Percentiles rank a stretch among this genome's conserved stretches.
phyloP scores from a whole-genome alignment of 441 rosid genomes.

The Lepidium campestre region DNA sequence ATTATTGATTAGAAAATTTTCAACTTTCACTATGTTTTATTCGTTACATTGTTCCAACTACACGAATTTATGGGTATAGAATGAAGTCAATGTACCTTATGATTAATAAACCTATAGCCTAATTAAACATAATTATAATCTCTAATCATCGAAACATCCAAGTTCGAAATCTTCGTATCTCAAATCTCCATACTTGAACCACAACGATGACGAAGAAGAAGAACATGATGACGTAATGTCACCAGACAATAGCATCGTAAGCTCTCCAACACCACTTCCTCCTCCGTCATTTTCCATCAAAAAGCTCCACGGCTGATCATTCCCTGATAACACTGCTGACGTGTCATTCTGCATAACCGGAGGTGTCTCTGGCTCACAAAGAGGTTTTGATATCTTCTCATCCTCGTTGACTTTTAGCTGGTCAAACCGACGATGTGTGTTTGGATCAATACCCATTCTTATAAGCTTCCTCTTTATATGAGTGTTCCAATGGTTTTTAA shows the following conservation, averaged over 20 bases:
- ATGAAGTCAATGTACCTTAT: constrained; percentile 5
- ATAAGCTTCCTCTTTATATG: constrained; percentile 71
- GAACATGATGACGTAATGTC: constrained; percentile 23
- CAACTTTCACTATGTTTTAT: neutral
- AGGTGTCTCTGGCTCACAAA: neutral
- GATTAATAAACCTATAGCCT: neutral
- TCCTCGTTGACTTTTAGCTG: constrained; percentile 23
- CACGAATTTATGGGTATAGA: neutral
- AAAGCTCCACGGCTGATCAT: constrained; percentile 47
- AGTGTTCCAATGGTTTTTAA: constrained; percentile 67
- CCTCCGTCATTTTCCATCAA: constrained; percentile 16
- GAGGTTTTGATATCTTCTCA: neutral
- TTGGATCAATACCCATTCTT: constrained; percentile 64
- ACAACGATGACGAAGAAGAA: constrained; percentile 38
- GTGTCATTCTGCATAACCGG: neutral
- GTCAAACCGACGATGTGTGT: constrained; percentile 42
- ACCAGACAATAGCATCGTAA: constrained; percentile 35
- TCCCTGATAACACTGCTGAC: constrained; percentile 6
- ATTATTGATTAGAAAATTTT: neutral
- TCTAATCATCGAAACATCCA: constrained; percentile 35
- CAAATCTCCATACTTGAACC: constrained; percentile 33
- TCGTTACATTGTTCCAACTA: neutral
- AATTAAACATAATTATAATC: neutral
- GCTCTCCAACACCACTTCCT: constrained; percentile 17
- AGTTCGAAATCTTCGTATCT: constrained; percentile 40